Base-by-base conservation (phyloP, 257 asterid genomes). In the Fraxinus americana region DNA sequence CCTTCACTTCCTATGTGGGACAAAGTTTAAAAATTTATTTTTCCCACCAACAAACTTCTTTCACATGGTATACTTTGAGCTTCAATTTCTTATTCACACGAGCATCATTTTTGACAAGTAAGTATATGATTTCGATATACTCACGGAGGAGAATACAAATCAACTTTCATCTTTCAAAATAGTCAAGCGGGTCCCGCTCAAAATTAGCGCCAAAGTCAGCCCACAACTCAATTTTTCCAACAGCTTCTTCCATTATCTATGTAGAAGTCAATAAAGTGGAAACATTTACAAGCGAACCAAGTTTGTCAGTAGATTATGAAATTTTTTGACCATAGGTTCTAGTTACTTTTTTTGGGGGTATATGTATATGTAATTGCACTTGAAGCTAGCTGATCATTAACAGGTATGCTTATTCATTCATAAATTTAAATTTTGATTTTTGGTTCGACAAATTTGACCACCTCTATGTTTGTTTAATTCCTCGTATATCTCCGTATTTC, bases 161-260 rank as follows among this genome's bases (percentile, higher is more conserved):
- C n/a, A n/a, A n/a, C n/a, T n/a, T n/a, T n/a, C n/a, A n/a, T n/a
- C n/a, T n/a, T n/a, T n/a, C n/a, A n/a, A n/a, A n/a, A n/a, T n/a
- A n/a, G n/a, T n/a, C n/a, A n/a, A n/a, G n/a, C n/a, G n/a, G n/a
- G n/a, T n/a, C n/a, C n/a, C n/a, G n/a, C n/a, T n/a, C n/a, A n/a
- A n/a, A n/a, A n/a, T n/a, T n/a, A n/a, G n/a, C n/a, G n/a, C n/a
- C n/a, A n/a, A n/a, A n/a, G n/a, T n/a, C n/a, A n/a, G n/a, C n/a
- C n/a, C n/a, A n/a, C n/a, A n/a, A n/a, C n/a, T n/a, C n/a, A n/a
- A n/a, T n/a, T n/a, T n/a, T n/a, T n/a, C n/a, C n/a, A n/a, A n/a
- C n/a, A n/a, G 99, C 97, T 95, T 86, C 96, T 91, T 82, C 99
- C 99, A 10, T 87, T 93, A 75, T 95, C 98, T 17, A 93, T 92